A percentile compares a stretch with the other conserved stretches of the same genome.
Conservation (phyloP, 1,284 basidiomycete genomes). For the Leccinum pachyderme region DNA sequence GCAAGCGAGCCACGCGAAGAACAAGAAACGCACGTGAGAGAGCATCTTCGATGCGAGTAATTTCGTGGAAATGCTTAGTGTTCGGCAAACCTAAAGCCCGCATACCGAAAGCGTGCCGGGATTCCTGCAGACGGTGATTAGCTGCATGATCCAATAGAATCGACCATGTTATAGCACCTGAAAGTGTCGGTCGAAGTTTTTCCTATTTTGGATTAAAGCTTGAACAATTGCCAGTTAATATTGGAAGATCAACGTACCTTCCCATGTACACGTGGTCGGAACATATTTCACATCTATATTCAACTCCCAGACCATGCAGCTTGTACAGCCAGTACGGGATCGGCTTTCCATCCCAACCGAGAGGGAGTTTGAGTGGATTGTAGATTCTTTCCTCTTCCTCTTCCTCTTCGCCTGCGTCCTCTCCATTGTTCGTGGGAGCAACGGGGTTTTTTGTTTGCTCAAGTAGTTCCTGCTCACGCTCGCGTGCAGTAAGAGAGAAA, state of each 20-base stretch:
- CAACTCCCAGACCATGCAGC: constrained; percentile 94
- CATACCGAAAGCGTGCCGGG: constrained; percentile 97
- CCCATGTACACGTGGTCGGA: constrained; percentile 96
- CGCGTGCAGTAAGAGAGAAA: constrained; percentile 93
- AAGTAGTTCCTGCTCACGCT: constrained; percentile 90
- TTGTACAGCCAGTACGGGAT: constrained; percentile 99
- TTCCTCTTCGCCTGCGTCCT: constrained; percentile 71
- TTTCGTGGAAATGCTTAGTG: constrained; percentile 98
- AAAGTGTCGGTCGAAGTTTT: constrained; percentile 95
- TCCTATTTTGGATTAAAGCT: constrained; percentile 45
- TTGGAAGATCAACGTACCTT: constrained; percentile 48
- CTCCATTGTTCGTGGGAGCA: constrained; percentile 48
- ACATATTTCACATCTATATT: constrained; percentile 98
- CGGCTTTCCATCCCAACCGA: constrained; percentile 98
- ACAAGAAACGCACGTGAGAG: constrained; percentile 68
- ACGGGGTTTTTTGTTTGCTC: constrained; percentile 77
- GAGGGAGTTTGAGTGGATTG: constrained; percentile 95
- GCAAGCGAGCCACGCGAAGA: constrained; percentile 1
- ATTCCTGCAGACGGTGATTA: constrained; percentile 59
- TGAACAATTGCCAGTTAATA: constrained; percentile 10
- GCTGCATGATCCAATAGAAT: constrained; percentile 8
- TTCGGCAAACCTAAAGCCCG: constrained; percentile 95
- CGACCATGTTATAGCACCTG: constrained; percentile 45
- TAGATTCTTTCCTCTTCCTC: constrained; percentile 96
- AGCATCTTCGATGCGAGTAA: constrained; percentile 96